Percentiles rank a stretch among this genome's conserved stretches.
phyloP scores from a whole-genome alignment of 305 asterid species.

The Salvia sclarea region DNA sequence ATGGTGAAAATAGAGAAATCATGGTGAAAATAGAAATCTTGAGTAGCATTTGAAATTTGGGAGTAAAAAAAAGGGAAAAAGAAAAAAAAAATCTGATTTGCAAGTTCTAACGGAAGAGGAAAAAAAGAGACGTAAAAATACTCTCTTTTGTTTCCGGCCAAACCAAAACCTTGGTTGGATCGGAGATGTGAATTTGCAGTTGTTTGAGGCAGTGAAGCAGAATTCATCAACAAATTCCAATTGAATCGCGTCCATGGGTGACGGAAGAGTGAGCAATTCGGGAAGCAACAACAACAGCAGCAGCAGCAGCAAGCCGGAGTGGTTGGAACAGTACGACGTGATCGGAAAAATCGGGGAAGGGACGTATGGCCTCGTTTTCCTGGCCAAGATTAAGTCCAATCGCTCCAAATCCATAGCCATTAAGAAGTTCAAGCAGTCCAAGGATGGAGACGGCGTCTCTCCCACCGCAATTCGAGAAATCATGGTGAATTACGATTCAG shows the following conservation, averaged over 20 bases:
- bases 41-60: no score
- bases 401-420: conserved; percentile 86
- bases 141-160: no score
- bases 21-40: no score
- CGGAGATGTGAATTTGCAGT: no score
- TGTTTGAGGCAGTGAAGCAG: no score
- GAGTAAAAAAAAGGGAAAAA: no score
- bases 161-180: no score
- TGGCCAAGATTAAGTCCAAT: conserved; percentile 82
- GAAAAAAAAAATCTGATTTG: no score
- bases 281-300: conserved; percentile 35
- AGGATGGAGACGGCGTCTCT: conserved; percentile 98
- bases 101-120: no score
- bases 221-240: no score
- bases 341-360: conserved; percentile 98
- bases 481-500: conserved; percentile 52
- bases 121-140: no score
- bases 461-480: conserved; percentile 99
- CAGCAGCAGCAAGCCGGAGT: conserved; percentile 68
- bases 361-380: conserved; percentile 87
- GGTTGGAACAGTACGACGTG: conserved; percentile 93
- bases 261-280: conserved; percentile 58
- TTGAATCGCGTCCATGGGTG: conserved; percentile 53
- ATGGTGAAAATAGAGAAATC: no score
- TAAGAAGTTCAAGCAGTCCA: conserved; percentile 96